Base-by-base conservation (phyloP, 2,329 filamentous ascomycete genomes). In the Aureobasidium sp. region DNA sequence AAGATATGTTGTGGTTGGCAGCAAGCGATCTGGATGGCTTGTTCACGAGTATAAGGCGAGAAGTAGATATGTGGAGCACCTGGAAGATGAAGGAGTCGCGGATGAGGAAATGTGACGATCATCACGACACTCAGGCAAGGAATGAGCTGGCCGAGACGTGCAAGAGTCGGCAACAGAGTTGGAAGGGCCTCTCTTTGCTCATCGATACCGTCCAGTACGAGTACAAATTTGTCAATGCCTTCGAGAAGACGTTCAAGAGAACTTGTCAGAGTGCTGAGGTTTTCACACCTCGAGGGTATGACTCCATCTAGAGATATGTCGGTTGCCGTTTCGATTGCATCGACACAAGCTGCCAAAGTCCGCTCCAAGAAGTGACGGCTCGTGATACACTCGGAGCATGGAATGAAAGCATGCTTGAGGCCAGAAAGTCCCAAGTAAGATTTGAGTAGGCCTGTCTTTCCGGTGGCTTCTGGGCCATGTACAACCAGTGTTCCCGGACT, bases 181-280 rank as follows among this genome's bases (percentile, higher is more conserved):
- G 85, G 81, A 6, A 89, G 85, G 6, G 88, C 85, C 70, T 97
- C 93, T 68, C 88, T 82, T 72, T 96, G 89, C 64, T 82, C 83
- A 72, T 97, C 93, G 62, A 97, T 87, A 10, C 85, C 90, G 77
- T 97, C 94, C 65, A 97, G 82, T 11, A 97, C 89, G 62, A 97
- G 75, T 9, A 93, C 85, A 67, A 96, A 91, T 65, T 87, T 85
- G 66, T 65, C 63, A n/a, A 65, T 63, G 3, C 80, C 78, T 55
- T 80, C 75, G 49, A 92, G 74, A 74, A 90, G 77, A 69, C 79
- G 82, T 64, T 81, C 82, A 61, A 97, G 77, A 68, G 92, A 85
- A 30, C 90, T 88, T 1, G 83, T 81, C 64, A 97, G 77, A 58
- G 89, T 84, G 62, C 90, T 88, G 58, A 96, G 76, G 64, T 88